Evolutionary conservation across 1,284 basidiomycete species (phyloP).

Genomic region (Peniophora sp.): DNA sequence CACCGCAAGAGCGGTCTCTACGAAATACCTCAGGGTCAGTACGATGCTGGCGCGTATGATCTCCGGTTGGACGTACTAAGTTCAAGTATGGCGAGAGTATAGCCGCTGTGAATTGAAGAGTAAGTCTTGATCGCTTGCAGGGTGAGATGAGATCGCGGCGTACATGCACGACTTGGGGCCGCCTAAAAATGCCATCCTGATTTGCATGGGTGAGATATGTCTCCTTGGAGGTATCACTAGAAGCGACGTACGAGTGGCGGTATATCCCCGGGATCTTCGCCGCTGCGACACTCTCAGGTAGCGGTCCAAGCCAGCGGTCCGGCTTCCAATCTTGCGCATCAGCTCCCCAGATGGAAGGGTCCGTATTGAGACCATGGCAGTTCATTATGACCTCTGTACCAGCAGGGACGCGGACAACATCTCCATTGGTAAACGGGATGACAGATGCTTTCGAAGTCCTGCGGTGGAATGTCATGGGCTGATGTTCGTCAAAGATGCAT

Average conservation of each 20-base stretch:
- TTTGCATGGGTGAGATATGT: background rate
- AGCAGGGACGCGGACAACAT: constrained; percentile 4
- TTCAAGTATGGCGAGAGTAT: constrained; percentile 23
- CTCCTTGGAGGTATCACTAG: background rate
- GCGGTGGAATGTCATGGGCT: background rate
- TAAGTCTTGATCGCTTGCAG: constrained; percentile 6
- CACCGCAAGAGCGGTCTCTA: constrained; percentile 2
- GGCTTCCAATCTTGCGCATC: constrained; percentile 18
- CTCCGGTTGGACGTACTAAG: constrained; percentile 20
- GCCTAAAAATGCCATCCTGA: constrained; percentile 21
- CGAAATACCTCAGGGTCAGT: background rate
- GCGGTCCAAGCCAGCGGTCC: constrained; percentile 15
- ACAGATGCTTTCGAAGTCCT: constrained; percentile 5
- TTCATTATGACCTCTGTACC: constrained; percentile 10
- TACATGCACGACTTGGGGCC: constrained; percentile 22
- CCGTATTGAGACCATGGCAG: constrained; percentile 5
- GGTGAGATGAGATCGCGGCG: background rate
- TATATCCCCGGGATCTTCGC: constrained; percentile 15
- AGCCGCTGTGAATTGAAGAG: constrained; percentile 19
- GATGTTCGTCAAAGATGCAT: background rate
- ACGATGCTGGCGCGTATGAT: background rate
- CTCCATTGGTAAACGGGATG: constrained; percentile 10
- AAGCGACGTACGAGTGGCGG: constrained; percentile 12
- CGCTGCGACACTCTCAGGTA: constrained; percentile 11
- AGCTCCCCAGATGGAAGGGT: constrained; percentile 13